A percentile compares a stretch with the other conserved stretches of the same genome.
Conservation (phyloP, 805 yeast genomes). For the Saturnispora besseyi region DNA sequence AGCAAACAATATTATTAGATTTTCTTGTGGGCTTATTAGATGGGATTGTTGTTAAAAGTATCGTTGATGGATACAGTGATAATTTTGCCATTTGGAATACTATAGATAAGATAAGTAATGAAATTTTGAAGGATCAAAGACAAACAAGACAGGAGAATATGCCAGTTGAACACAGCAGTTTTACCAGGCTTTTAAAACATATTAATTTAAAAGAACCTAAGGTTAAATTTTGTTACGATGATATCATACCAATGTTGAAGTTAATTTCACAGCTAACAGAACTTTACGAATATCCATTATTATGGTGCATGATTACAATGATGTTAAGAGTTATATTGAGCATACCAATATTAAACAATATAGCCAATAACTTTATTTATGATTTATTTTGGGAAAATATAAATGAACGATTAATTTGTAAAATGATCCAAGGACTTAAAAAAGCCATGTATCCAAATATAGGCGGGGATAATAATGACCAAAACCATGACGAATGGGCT, state of each 20-base stretch:
- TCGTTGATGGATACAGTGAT: slow-evolving; percentile 37
- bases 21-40: slow-evolving; percentile 34
- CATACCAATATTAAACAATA: background rate
- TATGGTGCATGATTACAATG: slow-evolving; percentile 5
- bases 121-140: background rate
- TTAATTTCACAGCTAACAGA: background rate
- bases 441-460: slow-evolving; percentile 33
- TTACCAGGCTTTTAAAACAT: background rate
- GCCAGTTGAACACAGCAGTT: background rate
- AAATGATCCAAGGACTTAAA: slow-evolving; percentile 30
- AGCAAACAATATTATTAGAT: slow-evolving; percentile 24
- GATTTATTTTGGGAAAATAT: slow-evolving; percentile 36
- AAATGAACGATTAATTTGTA: slow-evolving; percentile 52
- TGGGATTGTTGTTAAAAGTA: slow-evolving; percentile 34
- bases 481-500: background rate
- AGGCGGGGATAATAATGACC: background rate
- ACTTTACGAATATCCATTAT: slow-evolving; percentile 6
- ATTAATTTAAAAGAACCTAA: background rate
- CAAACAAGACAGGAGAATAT: background rate
- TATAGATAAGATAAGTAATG: slow-evolving; percentile 19
- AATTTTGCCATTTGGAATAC: slow-evolving; percentile 46
- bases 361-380: slow-evolving; percentile 18
- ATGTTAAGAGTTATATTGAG: background rate
- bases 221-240: slow-evolving; percentile 2
- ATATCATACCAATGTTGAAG: slow-evolving; percentile 9